Evolutionary conservation across 1,139 yeast genomes (phyloP).

Genomic region (Diutina sp.): DNA sequence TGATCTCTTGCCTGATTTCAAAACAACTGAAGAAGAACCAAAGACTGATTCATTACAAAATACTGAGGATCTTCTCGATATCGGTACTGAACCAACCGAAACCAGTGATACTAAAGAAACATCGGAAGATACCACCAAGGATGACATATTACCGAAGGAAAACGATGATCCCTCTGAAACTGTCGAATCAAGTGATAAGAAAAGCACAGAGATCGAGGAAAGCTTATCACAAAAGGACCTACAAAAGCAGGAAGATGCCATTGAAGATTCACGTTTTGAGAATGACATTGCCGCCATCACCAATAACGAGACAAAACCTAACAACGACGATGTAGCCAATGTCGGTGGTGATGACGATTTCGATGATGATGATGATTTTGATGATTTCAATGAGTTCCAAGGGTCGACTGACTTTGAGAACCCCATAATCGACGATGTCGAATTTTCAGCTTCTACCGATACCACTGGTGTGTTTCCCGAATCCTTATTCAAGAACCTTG

Average conservation of each 20-base stretch:
- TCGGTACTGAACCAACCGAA: background rate
- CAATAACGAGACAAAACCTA: background rate
- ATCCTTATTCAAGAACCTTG: slow-evolving; percentile 8
- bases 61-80: too few species aligned
- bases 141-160: background rate
- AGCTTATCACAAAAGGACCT: background rate
- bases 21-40: too few species aligned
- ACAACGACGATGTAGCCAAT: background rate
- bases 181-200: background rate
- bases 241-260: background rate
- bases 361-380: slow-evolving; percentile 17
- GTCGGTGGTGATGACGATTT: slow-evolving; percentile 4
- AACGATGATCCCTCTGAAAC: background rate
- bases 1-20: background rate
- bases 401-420: slow-evolving; percentile 5
- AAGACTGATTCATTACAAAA: too few species aligned
- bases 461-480: slow-evolving; percentile 4
- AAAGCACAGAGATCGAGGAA: background rate
- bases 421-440: background rate
- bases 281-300: background rate
- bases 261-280: background rate
- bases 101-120: background rate
- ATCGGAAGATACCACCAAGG: background rate
- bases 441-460: background rate
- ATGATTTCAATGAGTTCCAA: slow-evolving; percentile 23